Base-by-base conservation (phyloP, 176 grass and related monocot species). In the Ananas comosus region DNA sequence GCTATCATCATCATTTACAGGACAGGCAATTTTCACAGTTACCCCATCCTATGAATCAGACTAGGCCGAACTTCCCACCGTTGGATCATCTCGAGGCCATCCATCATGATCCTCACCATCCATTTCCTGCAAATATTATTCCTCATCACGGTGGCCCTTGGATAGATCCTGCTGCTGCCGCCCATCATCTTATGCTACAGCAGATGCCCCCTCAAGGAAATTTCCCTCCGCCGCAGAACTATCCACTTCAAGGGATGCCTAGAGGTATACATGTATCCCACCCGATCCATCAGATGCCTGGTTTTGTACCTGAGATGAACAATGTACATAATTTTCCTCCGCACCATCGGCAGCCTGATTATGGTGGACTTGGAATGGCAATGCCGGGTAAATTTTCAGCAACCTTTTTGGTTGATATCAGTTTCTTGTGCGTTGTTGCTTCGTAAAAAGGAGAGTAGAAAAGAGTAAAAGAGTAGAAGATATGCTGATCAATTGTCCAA, bases 311-410 rank as follows among this genome's bases (percentile, higher is more conserved):
- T 77, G 87, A 99, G 85, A 81, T 85, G 74, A 64, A 74, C 71
- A 87, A 90, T 82, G 77, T 91, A 76, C 82, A 89, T 83, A 94
- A 84, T 80, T 82, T 91, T 68, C 71, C 76, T 70, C 74, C 88
- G 75, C 95, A 91, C 78, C 82, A 82, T 66, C 81, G 72, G 64
- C 90, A 83, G 59, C 85, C 90, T 71, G 81, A 72, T 69, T 83
- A 81, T 81, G 89, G 86, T 61, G 81, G 85, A 65, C 77, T 86
- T 70, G 88, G 88, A 72, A 75, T 87, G 68, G 82, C 84, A 64
- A 75, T 90, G 63, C 74, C 89, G 88, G 94, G 94, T 96, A 79
- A 50, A 29, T 53, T 78, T 49, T 48, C 19, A 85, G 64, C 72
- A 18, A 42, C n/a, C 23, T 58, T 25, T 79, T 74, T 73, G 72